These are phyloP conservation scores for Fusarium globosum DNA, from an alignment of 2,329 filamentous ascomycete species.

Conservation along the genomic window DNA sequence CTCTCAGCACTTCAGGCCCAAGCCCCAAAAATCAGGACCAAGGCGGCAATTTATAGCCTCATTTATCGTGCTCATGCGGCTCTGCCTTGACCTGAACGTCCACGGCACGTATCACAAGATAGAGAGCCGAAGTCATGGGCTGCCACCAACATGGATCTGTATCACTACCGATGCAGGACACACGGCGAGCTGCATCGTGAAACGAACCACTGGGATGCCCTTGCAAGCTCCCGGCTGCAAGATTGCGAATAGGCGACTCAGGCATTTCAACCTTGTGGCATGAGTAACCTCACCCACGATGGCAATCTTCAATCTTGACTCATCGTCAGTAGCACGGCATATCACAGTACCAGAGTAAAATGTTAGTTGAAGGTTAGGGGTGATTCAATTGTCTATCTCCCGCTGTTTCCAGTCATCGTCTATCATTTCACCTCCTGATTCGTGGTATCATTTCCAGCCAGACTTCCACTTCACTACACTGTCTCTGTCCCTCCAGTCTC, in stretches of 20 bases:
- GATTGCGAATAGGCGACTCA: neutral
- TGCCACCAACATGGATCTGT: neutral
- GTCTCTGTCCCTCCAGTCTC: neutral
- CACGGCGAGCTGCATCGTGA: constrained; percentile 13
- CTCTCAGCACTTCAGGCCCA: neutral
- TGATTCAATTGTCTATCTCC: constrained; percentile 23
- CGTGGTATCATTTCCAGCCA: constrained; percentile 46
- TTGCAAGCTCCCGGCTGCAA: neutral
- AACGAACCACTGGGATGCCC: neutral
- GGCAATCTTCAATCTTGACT: neutral
- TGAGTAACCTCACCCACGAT: neutral
- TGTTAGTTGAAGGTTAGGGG: neutral
- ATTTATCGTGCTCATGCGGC: neutral
- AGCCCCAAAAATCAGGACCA: neutral
- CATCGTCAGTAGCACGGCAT: neutral
- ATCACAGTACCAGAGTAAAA: neutral
- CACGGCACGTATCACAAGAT: constrained; percentile 21
- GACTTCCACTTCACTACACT: constrained; percentile 8
- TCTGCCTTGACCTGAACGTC: neutral
- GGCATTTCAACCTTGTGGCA: neutral
- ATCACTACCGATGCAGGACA: constrained; percentile 4
- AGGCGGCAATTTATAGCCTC: neutral
- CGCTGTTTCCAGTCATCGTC: constrained; percentile 9
- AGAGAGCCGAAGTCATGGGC: neutral
- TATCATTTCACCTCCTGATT: constrained; percentile 40